Conservation (phyloP, 768 basidiomycete species). For the Lenzites betulinus region DNA sequence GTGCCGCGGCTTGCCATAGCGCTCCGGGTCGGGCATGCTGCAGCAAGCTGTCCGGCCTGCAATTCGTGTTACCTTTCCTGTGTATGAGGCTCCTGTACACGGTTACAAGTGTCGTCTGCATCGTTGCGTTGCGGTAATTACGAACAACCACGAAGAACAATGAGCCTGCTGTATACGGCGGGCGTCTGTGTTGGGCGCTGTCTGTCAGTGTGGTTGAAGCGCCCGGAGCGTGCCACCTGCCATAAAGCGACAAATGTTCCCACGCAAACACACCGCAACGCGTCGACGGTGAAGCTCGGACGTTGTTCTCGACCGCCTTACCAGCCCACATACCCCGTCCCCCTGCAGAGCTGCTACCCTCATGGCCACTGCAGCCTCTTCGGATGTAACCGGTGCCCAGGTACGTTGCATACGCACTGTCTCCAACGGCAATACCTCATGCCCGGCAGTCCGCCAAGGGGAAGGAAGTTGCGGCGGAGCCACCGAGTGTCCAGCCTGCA, state of each 20-base stretch:
- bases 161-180: not conserved
- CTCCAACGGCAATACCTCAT: not conserved
- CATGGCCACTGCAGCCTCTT: conserved; percentile 30
- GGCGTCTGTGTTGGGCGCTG: not conserved
- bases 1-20: too few relatives aligned
- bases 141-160: not conserved
- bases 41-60: too few relatives aligned
- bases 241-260: conserved; percentile 16
- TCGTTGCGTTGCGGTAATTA: too few relatives aligned
- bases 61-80: too few relatives aligned
- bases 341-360: conserved; percentile 29
- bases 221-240: conserved; percentile 5
- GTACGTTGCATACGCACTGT: conserved; percentile 7
- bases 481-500: conserved; percentile 28
- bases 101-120: too few relatives aligned
- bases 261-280: conserved; percentile 33
- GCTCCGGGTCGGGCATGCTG: too few relatives aligned
- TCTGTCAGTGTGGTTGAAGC: not conserved
- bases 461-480: conserved; percentile 29
- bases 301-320: conserved; percentile 29
- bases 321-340: conserved; percentile 31
- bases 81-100: too few relatives aligned
- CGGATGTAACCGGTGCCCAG: conserved; percentile 20
- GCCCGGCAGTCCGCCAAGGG: conserved; percentile 25
- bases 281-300: conserved; percentile 28